These are phyloP conservation scores for Quercus tomentella DNA, from an alignment of 331 rosid species.

Conservation along the genomic window DNA sequence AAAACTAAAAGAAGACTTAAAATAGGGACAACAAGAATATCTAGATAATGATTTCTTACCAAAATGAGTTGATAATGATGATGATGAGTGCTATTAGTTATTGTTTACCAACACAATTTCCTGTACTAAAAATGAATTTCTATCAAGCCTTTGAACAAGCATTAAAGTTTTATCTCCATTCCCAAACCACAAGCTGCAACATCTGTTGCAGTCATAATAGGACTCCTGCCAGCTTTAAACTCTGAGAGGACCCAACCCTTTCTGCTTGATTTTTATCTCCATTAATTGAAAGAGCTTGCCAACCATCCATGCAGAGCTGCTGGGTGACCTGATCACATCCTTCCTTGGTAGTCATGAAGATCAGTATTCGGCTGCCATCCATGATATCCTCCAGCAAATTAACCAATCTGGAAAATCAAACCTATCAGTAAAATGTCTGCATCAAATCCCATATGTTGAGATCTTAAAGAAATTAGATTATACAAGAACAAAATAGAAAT, in stretches of 20 bases:
- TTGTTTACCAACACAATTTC: background rate
- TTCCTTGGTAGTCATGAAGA: constrained; percentile 96
- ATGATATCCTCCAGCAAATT: constrained; percentile 94
- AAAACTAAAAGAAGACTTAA: background rate
- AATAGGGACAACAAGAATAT: background rate
- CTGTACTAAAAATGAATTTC: constrained; percentile 12
- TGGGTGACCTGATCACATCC: constrained; percentile 95
- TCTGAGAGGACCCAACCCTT: constrained; percentile 99
- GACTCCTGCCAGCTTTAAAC: constrained; percentile 94
- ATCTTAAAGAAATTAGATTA: background rate
- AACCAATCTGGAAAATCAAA: constrained; percentile 61
- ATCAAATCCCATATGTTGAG: background rate
- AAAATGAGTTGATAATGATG: background rate
- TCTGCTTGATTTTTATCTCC: constrained; percentile 99
- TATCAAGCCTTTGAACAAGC: constrained; percentile 12
- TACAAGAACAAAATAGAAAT: constrained; percentile 16
- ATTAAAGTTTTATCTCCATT: constrained; percentile 19
- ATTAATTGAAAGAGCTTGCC: constrained; percentile 99
- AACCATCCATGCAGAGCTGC: constrained; percentile 99
- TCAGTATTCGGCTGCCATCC: constrained; percentile 95
- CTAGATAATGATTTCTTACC: background rate
- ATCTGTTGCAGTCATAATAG: constrained; percentile 98
- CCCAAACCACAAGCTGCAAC: constrained; percentile 99
- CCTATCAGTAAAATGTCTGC: constrained; percentile 5
- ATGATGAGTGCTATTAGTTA: background rate